Evolutionary conservation across 139 green algal genomes (phyloP).

Genomic region (Chlamydomonas incerta): DNA sequence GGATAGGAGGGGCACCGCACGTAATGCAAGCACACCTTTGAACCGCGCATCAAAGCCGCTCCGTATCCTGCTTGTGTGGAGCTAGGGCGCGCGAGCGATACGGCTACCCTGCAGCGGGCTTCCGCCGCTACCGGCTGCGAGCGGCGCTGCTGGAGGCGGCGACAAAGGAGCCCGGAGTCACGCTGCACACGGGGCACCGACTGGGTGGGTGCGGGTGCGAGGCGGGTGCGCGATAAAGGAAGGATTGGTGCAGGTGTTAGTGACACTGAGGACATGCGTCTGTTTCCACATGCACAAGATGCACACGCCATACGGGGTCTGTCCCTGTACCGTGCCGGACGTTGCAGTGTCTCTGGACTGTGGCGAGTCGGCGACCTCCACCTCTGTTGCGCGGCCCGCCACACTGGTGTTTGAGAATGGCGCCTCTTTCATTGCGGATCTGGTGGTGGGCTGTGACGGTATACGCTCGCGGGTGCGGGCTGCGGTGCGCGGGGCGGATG

Average conservation of each 20-base stretch:
- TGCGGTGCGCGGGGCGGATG: not conserved
- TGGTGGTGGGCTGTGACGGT: slow-evolving; percentile 48
- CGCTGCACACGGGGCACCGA: slow-evolving; percentile 24
- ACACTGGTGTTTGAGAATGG: slow-evolving; percentile 20
- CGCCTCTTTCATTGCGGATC: slow-evolving; percentile 16
- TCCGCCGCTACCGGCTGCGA: slow-evolving; percentile 33
- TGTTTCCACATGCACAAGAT: too few relatives aligned
- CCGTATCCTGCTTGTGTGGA: too few relatives aligned
- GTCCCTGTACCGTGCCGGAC: too few relatives aligned
- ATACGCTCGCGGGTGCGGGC: not conserved
- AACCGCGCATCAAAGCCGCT: too few relatives aligned
- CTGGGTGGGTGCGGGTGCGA: not conserved
- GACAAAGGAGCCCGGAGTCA: not conserved
- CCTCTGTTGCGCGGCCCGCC: not conserved
- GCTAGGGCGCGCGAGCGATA: not conserved
- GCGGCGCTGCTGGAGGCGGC: slow-evolving; percentile 7
- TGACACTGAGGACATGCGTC: too few relatives aligned
- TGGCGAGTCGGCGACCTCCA: not conserved
- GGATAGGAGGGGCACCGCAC: too few relatives aligned
- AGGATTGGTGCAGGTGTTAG: too few relatives aligned
- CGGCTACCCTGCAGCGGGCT: not conserved
- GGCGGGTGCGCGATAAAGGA: not conserved
- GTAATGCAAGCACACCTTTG: too few relatives aligned
- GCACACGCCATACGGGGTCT: too few relatives aligned
- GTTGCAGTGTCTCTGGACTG: not conserved